Evolutionary conservation across 495 filamentous ascomycete genomes (phyloP).

Genomic region (Penicillium cataractarum): DNA sequence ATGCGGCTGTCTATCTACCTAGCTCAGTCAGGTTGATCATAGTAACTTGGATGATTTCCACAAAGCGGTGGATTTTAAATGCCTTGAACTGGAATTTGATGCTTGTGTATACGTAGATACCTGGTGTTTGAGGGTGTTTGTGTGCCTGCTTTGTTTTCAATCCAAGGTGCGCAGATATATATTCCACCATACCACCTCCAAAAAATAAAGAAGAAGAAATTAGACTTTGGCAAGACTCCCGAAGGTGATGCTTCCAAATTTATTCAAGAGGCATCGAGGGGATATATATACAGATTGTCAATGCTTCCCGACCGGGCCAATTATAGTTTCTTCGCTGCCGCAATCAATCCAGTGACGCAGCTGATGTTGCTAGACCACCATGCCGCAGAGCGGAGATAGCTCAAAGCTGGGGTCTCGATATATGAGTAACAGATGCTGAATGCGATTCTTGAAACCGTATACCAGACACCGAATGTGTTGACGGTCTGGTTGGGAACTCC

Average conservation of each 20-base stretch:
- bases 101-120: too few relatives aligned
- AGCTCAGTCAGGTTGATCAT: too few relatives aligned
- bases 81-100: too few relatives aligned
- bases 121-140: too few relatives aligned
- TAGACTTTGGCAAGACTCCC: too few relatives aligned
- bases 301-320: background rate
- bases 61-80: too few relatives aligned
- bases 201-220: too few relatives aligned
- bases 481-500: slow-evolving; percentile 42
- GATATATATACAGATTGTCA: background rate
- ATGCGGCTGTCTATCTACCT: too few relatives aligned
- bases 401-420: slow-evolving; percentile 37
- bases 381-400: slow-evolving; percentile 43
- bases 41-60: too few relatives aligned
- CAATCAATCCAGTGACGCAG: slow-evolving; percentile 39
- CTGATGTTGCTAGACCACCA: slow-evolving; percentile 55
- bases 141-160: too few relatives aligned
- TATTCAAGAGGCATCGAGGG: background rate
- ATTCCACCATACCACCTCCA: too few relatives aligned
- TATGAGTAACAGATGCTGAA: slow-evolving; percentile 46
- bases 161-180: too few relatives aligned
- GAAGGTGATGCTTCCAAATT: background rate
- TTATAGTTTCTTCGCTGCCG: slow-evolving; percentile 36
- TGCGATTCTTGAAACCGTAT: slow-evolving; percentile 44
- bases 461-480: slow-evolving; percentile 48